Evolutionary conservation across 495 filamentous ascomycete genomes (phyloP).

Genomic region (Lichenothelia convexa): DNA sequence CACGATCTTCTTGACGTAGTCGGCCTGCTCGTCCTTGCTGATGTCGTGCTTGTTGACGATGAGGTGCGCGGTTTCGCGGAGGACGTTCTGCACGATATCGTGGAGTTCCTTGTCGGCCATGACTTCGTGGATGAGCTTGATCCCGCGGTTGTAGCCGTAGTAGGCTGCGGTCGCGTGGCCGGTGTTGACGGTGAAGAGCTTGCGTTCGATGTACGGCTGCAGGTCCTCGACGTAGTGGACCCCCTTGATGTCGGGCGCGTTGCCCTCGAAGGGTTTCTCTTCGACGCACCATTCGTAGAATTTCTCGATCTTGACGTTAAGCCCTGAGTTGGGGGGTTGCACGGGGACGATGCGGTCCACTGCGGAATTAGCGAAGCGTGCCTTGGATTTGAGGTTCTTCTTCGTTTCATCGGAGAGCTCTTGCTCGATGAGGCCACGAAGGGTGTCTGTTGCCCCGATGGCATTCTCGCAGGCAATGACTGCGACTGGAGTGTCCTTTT

Average conservation of each 20-base stretch:
- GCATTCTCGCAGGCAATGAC: conserved; percentile 98
- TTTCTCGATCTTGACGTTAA: conserved; percentile 89
- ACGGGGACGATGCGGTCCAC: conserved; percentile 94
- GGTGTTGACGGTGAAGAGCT: conserved; percentile 98
- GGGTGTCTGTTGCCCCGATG: conserved; percentile 74
- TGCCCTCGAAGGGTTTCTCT: conserved; percentile 51
- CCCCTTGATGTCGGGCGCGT: conserved; percentile 56
- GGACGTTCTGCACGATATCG: conserved; percentile 50
- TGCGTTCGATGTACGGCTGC: conserved; percentile 91
- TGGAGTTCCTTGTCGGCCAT: conserved; percentile 51
- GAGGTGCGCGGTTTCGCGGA: conserved; percentile 66
- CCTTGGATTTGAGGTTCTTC: conserved; percentile 21
- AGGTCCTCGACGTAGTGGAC: conserved; percentile 87
- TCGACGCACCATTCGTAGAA: conserved; percentile 99
- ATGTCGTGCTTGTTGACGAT: conserved; percentile 79
- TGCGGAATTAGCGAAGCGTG: conserved; percentile 80
- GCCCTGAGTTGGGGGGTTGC: conserved; percentile 55
- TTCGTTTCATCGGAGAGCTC: conserved; percentile 22
- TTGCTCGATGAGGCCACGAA: conserved; percentile 64
- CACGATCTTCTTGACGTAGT: conserved; percentile 85
- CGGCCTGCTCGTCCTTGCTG: conserved; percentile 53
- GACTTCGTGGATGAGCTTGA: conserved; percentile 73
- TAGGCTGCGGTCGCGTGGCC: conserved; percentile 95
- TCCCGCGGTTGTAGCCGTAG: conserved; percentile 68
- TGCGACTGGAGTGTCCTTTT: conserved; percentile 51